phyloP scores from a whole-genome alignment of 257 asterid genomes.

The Cynanchum wilfordii region DNA sequence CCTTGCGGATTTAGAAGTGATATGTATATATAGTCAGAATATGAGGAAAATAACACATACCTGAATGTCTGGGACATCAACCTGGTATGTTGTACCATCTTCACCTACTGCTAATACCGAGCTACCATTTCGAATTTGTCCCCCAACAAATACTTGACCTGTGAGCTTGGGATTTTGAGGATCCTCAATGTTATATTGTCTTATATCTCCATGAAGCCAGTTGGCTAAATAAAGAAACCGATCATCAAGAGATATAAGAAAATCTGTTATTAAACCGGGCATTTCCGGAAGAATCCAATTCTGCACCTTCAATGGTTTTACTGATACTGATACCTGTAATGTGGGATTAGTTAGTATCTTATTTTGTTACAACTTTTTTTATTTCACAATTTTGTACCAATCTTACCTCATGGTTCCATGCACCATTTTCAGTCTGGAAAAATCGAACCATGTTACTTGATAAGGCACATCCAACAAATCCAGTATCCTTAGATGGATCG shows the following conservation, averaged over 20 bases:
- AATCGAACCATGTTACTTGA: slow-evolving; percentile 84
- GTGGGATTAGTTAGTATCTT: slow-evolving; percentile 2
- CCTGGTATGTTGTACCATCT: slow-evolving; percentile 73
- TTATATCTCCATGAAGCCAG: slow-evolving; percentile 98
- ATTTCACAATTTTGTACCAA: neutral
- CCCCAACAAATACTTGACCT: slow-evolving; percentile 87
- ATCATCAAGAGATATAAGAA: slow-evolving; percentile 70
- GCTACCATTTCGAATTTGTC: slow-evolving; percentile 58
- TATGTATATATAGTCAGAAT: neutral
- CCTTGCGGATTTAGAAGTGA: no score
- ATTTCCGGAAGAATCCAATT: slow-evolving; percentile 87
- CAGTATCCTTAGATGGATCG: slow-evolving; percentile 77
- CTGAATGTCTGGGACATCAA: slow-evolving; percentile 71
- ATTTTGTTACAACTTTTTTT: neutral
- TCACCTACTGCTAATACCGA: slow-evolving; percentile 60
- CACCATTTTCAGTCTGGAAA: slow-evolving; percentile 69
- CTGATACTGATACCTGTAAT: slow-evolving; percentile 54
- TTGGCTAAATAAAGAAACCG: slow-evolving; percentile 68
- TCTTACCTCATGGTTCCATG: slow-evolving; percentile 90
- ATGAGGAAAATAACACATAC: slow-evolving; percentile 25
- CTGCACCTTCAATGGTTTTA: slow-evolving; percentile 70
- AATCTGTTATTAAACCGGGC: slow-evolving; percentile 87
- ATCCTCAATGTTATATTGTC: slow-evolving; percentile 83
- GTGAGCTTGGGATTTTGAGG: slow-evolving; percentile 58
- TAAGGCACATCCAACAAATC: slow-evolving; percentile 88